Conservation (phyloP, 345 rosid species). For the Salix udensis region DNA sequence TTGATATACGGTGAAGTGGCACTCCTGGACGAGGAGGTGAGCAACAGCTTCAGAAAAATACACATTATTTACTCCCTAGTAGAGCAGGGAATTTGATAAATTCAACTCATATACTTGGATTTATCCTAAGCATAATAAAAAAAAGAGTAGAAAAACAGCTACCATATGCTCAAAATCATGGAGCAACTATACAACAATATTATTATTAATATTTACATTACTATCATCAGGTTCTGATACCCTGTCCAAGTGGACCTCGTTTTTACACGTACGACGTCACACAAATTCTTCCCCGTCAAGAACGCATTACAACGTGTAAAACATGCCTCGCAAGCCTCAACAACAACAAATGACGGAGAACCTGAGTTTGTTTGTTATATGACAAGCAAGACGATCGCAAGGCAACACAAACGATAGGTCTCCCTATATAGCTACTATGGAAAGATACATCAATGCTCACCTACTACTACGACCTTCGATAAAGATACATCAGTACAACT, state of each 20-base stretch:
- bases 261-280: neutral
- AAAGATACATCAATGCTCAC: neutral
- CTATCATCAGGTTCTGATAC: neutral
- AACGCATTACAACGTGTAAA: neutral
- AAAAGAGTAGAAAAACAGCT: too few relatives aligned
- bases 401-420: neutral
- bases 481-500: conserved; percentile 4
- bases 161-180: too few relatives aligned
- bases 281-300: neutral
- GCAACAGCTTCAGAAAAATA: neutral
- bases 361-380: neutral
- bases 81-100: too few relatives aligned
- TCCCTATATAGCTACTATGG: neutral
- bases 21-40: neutral
- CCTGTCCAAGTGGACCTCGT: neutral
- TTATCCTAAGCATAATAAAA: too few relatives aligned
- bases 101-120: too few relatives aligned
- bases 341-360: neutral
- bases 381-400: neutral
- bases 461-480: neutral
- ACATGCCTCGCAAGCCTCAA: neutral
- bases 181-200: too few relatives aligned
- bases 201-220: too few relatives aligned
- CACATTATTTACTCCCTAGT: too few relatives aligned
- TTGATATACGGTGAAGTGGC: neutral